Percentiles rank a stretch among this genome's conserved stretches.
Conservation (phyloP, 768 basidiomycete species). For the Cyclocybe aegerita region DNA sequence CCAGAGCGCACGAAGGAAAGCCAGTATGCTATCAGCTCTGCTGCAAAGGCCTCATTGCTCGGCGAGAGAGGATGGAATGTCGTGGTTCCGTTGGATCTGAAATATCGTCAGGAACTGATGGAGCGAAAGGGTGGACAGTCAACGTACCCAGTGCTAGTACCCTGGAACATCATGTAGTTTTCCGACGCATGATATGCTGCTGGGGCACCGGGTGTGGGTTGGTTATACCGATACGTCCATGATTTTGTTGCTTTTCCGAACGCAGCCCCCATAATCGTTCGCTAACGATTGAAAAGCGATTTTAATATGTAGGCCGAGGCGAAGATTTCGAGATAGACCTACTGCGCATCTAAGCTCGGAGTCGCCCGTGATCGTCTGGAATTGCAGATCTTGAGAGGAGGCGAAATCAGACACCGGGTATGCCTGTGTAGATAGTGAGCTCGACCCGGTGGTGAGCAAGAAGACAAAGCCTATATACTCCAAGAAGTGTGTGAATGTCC, state of each 20-base stretch:
- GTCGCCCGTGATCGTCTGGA: conserved; percentile 50
- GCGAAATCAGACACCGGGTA: conserved; percentile 46
- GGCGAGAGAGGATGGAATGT: conserved; percentile 46
- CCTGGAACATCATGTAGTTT: conserved; percentile 70
- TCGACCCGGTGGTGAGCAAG: no score
- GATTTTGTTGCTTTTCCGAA: conserved; percentile 34
- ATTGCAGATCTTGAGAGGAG: conserved; percentile 38
- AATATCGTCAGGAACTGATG: background rate
- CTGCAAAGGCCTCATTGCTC: conserved; percentile 48
- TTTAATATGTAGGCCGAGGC: background rate
- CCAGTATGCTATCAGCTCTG: conserved; percentile 66
- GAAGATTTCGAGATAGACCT: conserved; percentile 19
- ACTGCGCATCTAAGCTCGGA: conserved; percentile 53
- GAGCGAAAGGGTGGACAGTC: no score
- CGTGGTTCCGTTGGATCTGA: conserved; percentile 51
- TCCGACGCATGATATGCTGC: conserved; percentile 53
- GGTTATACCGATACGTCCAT: conserved; percentile 63
- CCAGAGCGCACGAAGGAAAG: conserved; percentile 61
- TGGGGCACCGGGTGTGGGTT: conserved; percentile 33
- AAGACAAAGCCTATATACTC: no score
- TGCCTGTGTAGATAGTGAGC: conserved; percentile 26
- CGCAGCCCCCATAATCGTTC: conserved; percentile 42
- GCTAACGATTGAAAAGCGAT: conserved; percentile 27
- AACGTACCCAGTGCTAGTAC: conserved; percentile 59
- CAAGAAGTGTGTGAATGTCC: no score